Base-by-base conservation (phyloP, 2,329 filamentous ascomycete species). In the Penicillium sp. region DNA sequence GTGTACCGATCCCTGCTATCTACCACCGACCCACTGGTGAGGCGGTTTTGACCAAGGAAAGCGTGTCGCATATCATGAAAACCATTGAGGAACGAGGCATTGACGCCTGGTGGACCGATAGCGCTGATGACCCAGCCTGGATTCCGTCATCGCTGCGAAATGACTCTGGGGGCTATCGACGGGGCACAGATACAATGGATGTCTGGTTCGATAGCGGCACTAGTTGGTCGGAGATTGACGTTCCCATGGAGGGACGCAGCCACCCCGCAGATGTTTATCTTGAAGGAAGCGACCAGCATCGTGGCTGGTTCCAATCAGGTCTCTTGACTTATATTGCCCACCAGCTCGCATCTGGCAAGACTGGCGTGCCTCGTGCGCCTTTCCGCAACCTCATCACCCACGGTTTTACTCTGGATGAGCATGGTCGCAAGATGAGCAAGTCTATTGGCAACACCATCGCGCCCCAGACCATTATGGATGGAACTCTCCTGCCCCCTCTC, bases 121-220 rank as follows among this genome's bases (percentile, higher is more conserved):
- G 84, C 14, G 78, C 82, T 1, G 84, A 93, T 59, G 92, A 98
- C 52, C 78, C 82, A 24, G 85, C 84, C 0, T 99, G 93, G 93
- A 81, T 96, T 31, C 86, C 87, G 2, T 75, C 84, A 6, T 82
- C 84, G 10, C 78, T 96, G 1, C 76, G 78, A 44, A 72, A 74
- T 31, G 77, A 81, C 14, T 53, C 68, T 9, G 67, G 64, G 4
- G 73, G 77, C 5, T 95, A 89, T 70, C 80, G 84, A 48, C 88
- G 95, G 60, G 93, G 93, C 14, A 90, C 82, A 44, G 95, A 99
- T 69, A 99, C 95, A 0, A 99, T 99, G 95, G 95, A 99, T 73
- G 95, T 99, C 10, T 99, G 95, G 95, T 99, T 99, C 66, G 95
- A 99, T 73, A 98, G 95, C 64, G 95, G 95, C 6, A 96, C 90